Percentiles rank a stretch among this genome's conserved stretches.
Evolutionary conservation across 164 flowering plant genomes (phyloP).

Genomic region (Vitis labrusca): DNA sequence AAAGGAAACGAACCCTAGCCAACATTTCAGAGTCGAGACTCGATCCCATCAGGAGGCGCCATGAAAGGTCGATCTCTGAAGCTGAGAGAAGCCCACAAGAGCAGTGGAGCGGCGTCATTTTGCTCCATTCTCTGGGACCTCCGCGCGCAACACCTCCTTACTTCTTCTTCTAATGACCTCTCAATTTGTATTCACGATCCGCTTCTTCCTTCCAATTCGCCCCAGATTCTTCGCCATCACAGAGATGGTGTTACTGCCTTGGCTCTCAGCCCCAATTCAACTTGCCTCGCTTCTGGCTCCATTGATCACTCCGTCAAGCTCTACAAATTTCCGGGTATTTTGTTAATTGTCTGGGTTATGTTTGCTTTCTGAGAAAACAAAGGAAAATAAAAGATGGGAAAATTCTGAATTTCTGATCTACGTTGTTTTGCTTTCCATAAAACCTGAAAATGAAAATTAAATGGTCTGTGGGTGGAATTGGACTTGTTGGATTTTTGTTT

Average conservation of each 20-base stretch:
- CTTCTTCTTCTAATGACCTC: slow-evolving; percentile 73
- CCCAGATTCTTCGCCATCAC: slow-evolving; percentile 65
- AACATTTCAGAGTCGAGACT: background rate
- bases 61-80: slow-evolving; percentile 81
- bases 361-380: background rate
- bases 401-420: background rate
- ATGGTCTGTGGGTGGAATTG: too few relatives aligned
- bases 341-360: background rate
- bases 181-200: slow-evolving; percentile 66
- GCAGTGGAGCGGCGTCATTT: slow-evolving; percentile 31
- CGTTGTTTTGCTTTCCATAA: background rate
- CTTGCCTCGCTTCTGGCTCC: slow-evolving; percentile 97
- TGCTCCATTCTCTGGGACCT: slow-evolving; percentile 78
- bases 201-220: slow-evolving; percentile 41
- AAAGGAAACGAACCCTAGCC: background rate
- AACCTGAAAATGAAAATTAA: background rate
- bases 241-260: slow-evolving; percentile 84
- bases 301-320: slow-evolving; percentile 90
- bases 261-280: slow-evolving; percentile 85
- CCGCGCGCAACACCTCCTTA: slow-evolving; percentile 63
- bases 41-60: slow-evolving; percentile 16
- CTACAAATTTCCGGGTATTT: slow-evolving; percentile 80
- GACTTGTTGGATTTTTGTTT: too few relatives aligned
- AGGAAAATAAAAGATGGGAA: background rate
- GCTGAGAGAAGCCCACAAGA: slow-evolving; percentile 84